A percentile compares a stretch with the other conserved stretches of the same genome.
phyloP scores from a whole-genome alignment of 2,329 filamentous ascomycete species.

The Aureobasidium sp. region DNA sequence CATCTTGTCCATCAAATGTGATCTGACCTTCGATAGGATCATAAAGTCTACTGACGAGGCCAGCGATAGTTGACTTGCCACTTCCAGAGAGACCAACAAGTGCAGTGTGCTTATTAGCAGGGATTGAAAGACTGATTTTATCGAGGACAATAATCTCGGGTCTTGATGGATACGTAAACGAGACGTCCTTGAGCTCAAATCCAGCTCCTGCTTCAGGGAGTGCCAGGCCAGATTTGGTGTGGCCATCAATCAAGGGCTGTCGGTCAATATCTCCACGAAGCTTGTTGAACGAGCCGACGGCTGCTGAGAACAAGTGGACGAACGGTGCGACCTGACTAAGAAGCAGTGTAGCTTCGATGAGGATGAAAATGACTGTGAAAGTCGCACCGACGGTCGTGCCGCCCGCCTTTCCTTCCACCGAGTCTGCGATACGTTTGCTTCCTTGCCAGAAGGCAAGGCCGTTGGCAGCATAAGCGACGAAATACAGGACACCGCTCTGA shows the following conservation, averaged over 20 bases:
- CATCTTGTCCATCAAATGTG: slow-evolving; percentile 33
- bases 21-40: slow-evolving; percentile 31
- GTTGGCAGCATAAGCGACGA: slow-evolving; percentile 61
- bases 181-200: slow-evolving; percentile 34
- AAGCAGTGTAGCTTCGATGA: slow-evolving; percentile 46
- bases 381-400: slow-evolving; percentile 39
- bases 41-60: slow-evolving; percentile 32
- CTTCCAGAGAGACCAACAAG: slow-evolving; percentile 38
- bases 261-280: slow-evolving; percentile 53
- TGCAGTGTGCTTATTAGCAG: slow-evolving; percentile 36
- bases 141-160: slow-evolving; percentile 35
- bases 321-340: slow-evolving; percentile 42
- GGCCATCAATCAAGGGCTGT: slow-evolving; percentile 34
- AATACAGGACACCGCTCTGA: slow-evolving; percentile 57
- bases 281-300: slow-evolving; percentile 50
- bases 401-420: slow-evolving; percentile 29
- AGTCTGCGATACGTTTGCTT: slow-evolving; percentile 47
- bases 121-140: slow-evolving; percentile 31
- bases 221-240: slow-evolving; percentile 26
- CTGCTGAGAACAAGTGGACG: slow-evolving; percentile 45
- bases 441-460: slow-evolving; percentile 64
- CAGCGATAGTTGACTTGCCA: slow-evolving; percentile 37
- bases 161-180: slow-evolving; percentile 37
- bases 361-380: slow-evolving; percentile 50
- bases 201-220: slow-evolving; percentile 20